Evolutionary conservation across 805 yeast genomes (phyloP).

Genomic region (Ogataea pignaliae): DNA sequence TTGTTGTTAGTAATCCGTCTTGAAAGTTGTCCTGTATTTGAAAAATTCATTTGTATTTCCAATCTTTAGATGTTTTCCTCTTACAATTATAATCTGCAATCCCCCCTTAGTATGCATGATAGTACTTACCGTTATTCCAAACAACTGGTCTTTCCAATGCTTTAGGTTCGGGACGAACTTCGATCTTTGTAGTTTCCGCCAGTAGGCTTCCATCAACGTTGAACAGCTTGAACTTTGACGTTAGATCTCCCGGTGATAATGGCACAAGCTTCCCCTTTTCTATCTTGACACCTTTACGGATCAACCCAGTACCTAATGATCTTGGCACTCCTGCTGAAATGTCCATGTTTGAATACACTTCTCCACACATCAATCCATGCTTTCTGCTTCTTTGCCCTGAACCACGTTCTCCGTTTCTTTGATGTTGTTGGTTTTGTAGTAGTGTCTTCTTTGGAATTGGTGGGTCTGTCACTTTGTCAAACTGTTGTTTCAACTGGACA

Average conservation of each 20-base stretch:
- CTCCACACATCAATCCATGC: conserved; percentile 29
- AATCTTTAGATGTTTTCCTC: not conserved
- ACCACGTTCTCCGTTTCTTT: not conserved
- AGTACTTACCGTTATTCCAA: conserved; percentile 22
- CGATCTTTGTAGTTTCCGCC: conserved; percentile 19
- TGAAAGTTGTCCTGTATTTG: too few relatives aligned
- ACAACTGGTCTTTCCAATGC: conserved; percentile 9
- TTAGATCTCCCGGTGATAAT: conserved; percentile 39
- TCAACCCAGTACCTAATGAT: conserved; percentile 38
- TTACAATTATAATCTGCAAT: not conserved
- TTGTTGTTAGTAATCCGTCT: not conserved
- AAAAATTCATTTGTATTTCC: too few relatives aligned
- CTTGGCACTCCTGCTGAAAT: conserved; percentile 41
- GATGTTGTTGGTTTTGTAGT: conserved; percentile 10
- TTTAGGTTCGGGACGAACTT: conserved; percentile 22
- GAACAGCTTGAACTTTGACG: conserved; percentile 38
- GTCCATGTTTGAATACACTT: conserved; percentile 39
- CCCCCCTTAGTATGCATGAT: not conserved
- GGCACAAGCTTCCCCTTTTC: conserved; percentile 47
- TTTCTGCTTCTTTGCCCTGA: not conserved
- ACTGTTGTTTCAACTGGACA: conserved; percentile 39
- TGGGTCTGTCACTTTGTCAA: conserved; percentile 30
- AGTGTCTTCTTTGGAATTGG: conserved; percentile 18
- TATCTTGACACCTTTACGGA: conserved; percentile 44
- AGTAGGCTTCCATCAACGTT: conserved; percentile 38